Evolutionary conservation across 2,329 filamentous ascomycete genomes (phyloP).

Genomic region (Apiospora saccharicola): DNA sequence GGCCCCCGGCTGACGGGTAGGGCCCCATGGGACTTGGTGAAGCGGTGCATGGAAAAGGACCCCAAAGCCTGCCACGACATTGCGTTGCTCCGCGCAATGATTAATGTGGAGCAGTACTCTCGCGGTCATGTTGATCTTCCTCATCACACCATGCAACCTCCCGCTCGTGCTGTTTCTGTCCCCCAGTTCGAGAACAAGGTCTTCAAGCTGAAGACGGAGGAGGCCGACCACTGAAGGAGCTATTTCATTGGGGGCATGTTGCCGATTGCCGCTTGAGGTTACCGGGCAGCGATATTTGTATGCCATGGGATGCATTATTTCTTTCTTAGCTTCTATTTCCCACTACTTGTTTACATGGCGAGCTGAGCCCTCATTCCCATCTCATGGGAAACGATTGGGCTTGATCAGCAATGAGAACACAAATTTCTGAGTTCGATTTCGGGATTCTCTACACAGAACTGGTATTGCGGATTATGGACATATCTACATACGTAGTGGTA

Average conservation of each 20-base stretch:
- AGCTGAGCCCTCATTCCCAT: neutral
- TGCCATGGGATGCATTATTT: neutral
- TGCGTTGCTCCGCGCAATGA: too few relatives aligned
- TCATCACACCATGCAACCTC: too few relatives aligned
- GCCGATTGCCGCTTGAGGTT: neutral
- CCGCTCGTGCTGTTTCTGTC: neutral
- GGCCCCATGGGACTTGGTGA: too few relatives aligned
- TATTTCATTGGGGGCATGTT: neutral
- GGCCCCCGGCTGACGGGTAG: too few relatives aligned
- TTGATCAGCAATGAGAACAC: too few relatives aligned
- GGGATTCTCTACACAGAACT: too few relatives aligned
- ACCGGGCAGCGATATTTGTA: neutral
- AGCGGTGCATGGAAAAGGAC: too few relatives aligned
- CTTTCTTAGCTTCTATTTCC: neutral
- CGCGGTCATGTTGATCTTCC: too few relatives aligned
- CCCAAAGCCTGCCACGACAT: too few relatives aligned
- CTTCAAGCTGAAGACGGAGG: neutral
- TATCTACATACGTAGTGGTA: too few relatives aligned
- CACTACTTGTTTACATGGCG: neutral
- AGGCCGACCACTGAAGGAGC: neutral
- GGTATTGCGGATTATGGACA: too few relatives aligned
- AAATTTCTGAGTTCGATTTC: neutral
- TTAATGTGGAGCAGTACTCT: too few relatives aligned
- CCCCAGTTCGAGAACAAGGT: neutral
- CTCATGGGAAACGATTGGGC: neutral